These are phyloP conservation scores for Lentithecium fluviatile DNA, from an alignment of 495 filamentous ascomycete species.

Conservation along the genomic window DNA sequence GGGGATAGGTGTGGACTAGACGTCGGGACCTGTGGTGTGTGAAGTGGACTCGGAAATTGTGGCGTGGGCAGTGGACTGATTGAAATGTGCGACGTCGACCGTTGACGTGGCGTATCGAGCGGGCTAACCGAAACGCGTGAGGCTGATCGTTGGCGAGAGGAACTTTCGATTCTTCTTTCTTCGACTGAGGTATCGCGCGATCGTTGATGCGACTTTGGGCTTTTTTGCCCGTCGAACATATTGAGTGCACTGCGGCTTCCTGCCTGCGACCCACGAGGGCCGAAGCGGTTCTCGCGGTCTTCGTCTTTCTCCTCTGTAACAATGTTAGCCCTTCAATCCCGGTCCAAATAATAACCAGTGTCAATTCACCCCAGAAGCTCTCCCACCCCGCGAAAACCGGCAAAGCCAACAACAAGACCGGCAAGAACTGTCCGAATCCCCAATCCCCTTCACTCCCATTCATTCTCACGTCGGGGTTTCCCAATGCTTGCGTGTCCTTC, in stretches of 20 bases:
- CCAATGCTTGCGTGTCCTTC: constrained; percentile 23
- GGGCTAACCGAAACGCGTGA: background rate
- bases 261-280: background rate
- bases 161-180: background rate
- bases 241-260: background rate
- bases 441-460: constrained; percentile 26
- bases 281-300: constrained; percentile 4
- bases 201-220: background rate
- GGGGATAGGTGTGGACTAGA: background rate
- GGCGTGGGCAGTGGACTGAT: too few relatives aligned
- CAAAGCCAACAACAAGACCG: constrained; percentile 25
- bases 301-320: constrained; percentile 9
- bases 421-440: constrained; percentile 35
- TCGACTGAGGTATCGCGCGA: background rate
- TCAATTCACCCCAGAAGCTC: constrained; percentile 31
- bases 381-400: constrained; percentile 34
- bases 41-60: too few relatives aligned
- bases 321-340: background rate
- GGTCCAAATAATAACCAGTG: background rate
- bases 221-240: background rate
- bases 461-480: constrained; percentile 17
- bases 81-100: background rate
- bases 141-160: background rate
- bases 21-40: too few relatives aligned
- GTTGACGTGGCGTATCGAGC: background rate